phyloP scores from a whole-genome alignment of 2,329 filamentous ascomycete species.

The Fusarium nisikadoi region DNA sequence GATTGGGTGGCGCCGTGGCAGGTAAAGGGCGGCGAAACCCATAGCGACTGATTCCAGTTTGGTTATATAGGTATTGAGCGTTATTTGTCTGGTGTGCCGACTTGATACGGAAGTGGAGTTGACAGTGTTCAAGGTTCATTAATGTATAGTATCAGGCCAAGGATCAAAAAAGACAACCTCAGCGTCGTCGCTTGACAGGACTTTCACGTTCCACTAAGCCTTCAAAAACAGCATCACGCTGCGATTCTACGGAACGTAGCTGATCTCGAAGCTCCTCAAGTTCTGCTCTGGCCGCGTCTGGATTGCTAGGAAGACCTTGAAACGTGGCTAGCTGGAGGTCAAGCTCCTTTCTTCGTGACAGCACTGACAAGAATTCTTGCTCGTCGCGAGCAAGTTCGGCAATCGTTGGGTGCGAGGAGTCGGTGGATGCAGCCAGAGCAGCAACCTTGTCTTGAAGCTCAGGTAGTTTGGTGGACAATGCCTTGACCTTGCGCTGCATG shows the following conservation, averaged over 20 bases:
- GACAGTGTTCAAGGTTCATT: conserved; percentile 11
- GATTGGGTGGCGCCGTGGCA: conserved; percentile 76
- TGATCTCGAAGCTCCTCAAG: conserved; percentile 74
- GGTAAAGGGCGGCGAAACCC: conserved; percentile 67
- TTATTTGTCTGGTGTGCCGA: conserved; percentile 5
- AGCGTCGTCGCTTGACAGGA: conserved; percentile 56
- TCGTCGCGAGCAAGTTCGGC: conserved; percentile 69
- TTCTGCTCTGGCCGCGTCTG: conserved; percentile 73
- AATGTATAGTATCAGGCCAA: conserved; percentile 35
- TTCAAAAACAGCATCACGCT: conserved; percentile 81
- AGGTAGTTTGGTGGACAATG: conserved; percentile 71
- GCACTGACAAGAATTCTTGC: conserved; percentile 65
- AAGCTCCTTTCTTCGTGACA: conserved; percentile 67
- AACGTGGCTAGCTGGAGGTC: conserved; percentile 73
- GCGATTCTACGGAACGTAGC: conserved; percentile 68
- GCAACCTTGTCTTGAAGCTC: conserved; percentile 67
- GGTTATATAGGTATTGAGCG: conserved; percentile 17
- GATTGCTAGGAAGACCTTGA: conserved; percentile 77
- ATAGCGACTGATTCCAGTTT: conserved; percentile 14
- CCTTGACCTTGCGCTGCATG: conserved; percentile 75
- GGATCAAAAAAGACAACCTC: conserved; percentile 27
- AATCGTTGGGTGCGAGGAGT: conserved; percentile 60
- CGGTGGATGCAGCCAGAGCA: conserved; percentile 50
- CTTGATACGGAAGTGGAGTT: conserved; percentile 2
- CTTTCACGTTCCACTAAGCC: conserved; percentile 72